These are phyloP conservation scores for Mycosphaerella sp. DNA, from an alignment of 2,329 filamentous ascomycete genomes.

Conservation along the genomic window DNA sequence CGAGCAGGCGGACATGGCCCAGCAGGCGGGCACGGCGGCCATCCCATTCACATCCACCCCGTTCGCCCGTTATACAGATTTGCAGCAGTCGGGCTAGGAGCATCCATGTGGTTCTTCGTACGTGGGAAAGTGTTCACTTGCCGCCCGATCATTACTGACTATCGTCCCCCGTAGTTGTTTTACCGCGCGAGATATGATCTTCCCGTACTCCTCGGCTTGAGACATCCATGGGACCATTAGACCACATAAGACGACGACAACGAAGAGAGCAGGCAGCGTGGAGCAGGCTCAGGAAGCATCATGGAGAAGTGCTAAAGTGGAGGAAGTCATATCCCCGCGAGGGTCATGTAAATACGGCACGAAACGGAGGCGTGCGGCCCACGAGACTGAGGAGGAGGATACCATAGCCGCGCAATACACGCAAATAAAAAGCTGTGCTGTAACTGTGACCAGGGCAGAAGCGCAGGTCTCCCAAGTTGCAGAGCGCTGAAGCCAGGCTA, in stretches of 20 bases:
- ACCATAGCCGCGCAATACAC: conserved; percentile 9
- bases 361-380: conserved; percentile 4
- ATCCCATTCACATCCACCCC: conserved; percentile 55
- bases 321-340: background rate
- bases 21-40: conserved; percentile 39
- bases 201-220: conserved; percentile 83
- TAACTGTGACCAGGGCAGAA: background rate
- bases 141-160: conserved; percentile 8
- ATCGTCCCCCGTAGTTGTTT: conserved; percentile 59
- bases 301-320: too few relatives aligned
- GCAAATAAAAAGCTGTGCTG: background rate
- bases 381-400: conserved; percentile 4
- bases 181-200: conserved; percentile 96
- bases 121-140: background rate
- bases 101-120: conserved; percentile 99
- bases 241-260: background rate
- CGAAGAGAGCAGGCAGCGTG: background rate
- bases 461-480: background rate
- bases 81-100: conserved; percentile 77
- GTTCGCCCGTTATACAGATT: conserved; percentile 71
- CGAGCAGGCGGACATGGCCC: conserved; percentile 25
- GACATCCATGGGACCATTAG: conserved; percentile 95
- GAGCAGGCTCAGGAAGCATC: background rate
- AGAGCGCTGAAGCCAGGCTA: background rate
- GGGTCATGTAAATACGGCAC: background rate